Percentiles rank a stretch among this genome's conserved stretches.
Conservation (phyloP, 2,329 filamentous ascomycete genomes). For the Trichoderma gracile region DNA sequence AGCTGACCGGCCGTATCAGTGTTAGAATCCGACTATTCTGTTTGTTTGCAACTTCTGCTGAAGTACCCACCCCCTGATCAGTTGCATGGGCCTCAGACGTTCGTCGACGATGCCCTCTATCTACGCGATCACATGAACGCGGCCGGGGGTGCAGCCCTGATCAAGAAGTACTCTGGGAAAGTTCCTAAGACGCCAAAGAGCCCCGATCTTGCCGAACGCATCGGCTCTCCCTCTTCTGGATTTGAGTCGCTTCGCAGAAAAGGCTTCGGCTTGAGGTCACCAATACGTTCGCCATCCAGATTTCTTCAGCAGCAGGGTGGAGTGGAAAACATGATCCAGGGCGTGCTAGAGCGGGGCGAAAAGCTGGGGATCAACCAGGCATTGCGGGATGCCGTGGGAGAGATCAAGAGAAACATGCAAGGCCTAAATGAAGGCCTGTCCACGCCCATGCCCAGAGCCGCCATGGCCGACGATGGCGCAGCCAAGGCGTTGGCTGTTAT, state of each 20-base stretch:
- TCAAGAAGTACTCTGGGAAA: constrained; percentile 69
- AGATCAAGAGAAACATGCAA: constrained; percentile 75
- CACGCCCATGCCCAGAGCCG: constrained; percentile 41
- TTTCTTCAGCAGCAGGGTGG: constrained; percentile 60
- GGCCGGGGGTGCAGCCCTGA: constrained; percentile 63
- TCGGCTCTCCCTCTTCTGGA: constrained; percentile 41
- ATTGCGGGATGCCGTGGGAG: constrained; percentile 76
- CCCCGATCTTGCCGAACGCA: constrained; percentile 28
- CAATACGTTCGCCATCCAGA: constrained; percentile 47
- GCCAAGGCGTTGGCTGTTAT: constrained; percentile 50
- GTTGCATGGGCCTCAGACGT: constrained; percentile 69
- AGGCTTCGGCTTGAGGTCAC: constrained; percentile 46
- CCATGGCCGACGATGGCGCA: constrained; percentile 40
- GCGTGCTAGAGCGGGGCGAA: constrained; percentile 71
- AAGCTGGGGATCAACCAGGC: constrained; percentile 78
- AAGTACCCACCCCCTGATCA: constrained; percentile 72
- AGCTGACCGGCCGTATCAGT: constrained; percentile 52
- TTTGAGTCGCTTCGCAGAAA: constrained; percentile 44
- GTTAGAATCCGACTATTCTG: constrained; percentile 82
- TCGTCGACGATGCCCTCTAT: constrained; percentile 83
- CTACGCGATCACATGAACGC: constrained; percentile 64
- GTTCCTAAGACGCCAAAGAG: constrained; percentile 41
- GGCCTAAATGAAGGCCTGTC: constrained; percentile 60
- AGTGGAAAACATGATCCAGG: constrained; percentile 72
- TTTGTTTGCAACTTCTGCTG: constrained; percentile 76